Evolutionary conservation across 495 filamentous ascomycete species (phyloP), one percentile per base, ranked within the genome.

Genomic region (Evernia prunastri): DNA sequence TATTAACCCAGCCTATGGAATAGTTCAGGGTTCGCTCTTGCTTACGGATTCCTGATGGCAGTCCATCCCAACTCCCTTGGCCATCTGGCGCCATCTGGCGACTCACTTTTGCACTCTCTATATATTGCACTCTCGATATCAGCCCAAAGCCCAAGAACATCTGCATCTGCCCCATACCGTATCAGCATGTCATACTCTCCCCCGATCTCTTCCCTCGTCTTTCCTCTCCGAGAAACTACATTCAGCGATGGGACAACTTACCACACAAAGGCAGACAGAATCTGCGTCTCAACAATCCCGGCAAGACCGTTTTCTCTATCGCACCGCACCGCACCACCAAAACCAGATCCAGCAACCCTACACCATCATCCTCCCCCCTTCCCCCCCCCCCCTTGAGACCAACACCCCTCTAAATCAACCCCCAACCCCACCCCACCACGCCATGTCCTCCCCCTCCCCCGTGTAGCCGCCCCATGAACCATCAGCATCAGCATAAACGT

Each of bases 291-390:
- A 37, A 86, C 72, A 23, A 87, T 80, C 11, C 83, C 84, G 12
- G 75, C 85, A 59, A 87, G 74, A 7, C 84, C 84, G 58, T 77
- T 80, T 67, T 82, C 81, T 7, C 80, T 73, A 72, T 87, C 86
- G 45, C 72, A 74, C 80, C 80, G 87, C 84, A 72, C 86, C 86
- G 43, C 72, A 74, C 80, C 80, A 87, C 84, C 84, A 87, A 66
- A 77, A 87, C 51, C n/a, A 82, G 57, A 71, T 88, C 86, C 35
- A 82, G 69, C 59, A 87, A 62, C 0, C 86, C 86, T 45, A 20
- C 42, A 27, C 15, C 42, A 45, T 45, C 42, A 45, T 23, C 45
- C 25, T 27, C 45, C 45, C 10, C 6, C n/a, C n/a, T 3, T 47
- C n/a, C 23, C 17, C 45, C 45, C 5, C n/a, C 25, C 8, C 45